Base-by-base conservation (phyloP, 192 early-diverging fungal species). In the Kickxella alabastrina region DNA sequence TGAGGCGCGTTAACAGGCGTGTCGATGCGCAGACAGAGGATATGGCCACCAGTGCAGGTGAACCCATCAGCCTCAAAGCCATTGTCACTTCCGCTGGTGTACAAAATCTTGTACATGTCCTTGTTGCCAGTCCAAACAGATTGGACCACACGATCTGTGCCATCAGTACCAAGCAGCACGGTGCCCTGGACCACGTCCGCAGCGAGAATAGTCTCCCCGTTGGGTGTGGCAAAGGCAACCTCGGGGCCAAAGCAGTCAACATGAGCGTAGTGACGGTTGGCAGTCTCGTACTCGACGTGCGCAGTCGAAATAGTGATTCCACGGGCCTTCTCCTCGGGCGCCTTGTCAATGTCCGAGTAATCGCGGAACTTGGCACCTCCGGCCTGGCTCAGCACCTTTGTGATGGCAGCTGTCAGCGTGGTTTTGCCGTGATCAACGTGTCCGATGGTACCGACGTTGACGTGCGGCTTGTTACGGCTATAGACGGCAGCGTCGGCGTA, bases 361-460 rank as follows among this genome's bases (percentile, higher is more conserved):
- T 91, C 93, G 65, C 83, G 86, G 84, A 93, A 96, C 79, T 95
- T 70, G 19, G 91, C 92, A 47, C 86, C 82, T 49, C 91, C 92
- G 29, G 64, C 57, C 49, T 78, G 68, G 43, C 88, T 85, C 43
- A 97, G 83, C 26, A 93, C 92, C 79, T 95, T 96, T 49, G 96
- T 97, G 66, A 98, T 98, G 56, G 96, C 96, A 31, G 96, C 96
- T 15, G 96, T 95, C 62, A 97, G 86, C 29, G 96, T 95, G 21
- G 96, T 95, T 83, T 96, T 99, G 49, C 93, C 94, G 84, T 97
- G 94, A 71, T 99, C 94, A 56, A 99, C 94, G 78, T 99, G 96
- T 40, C 96, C 96, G 62, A 98, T 97, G 29, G 94, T 97, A 54
- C 94, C 94, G 59, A 99, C 92, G 79, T 99, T 99, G 68, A 99